Base-by-base conservation (phyloP, 768 basidiomycete genomes). In the Podaxis sp. region DNA sequence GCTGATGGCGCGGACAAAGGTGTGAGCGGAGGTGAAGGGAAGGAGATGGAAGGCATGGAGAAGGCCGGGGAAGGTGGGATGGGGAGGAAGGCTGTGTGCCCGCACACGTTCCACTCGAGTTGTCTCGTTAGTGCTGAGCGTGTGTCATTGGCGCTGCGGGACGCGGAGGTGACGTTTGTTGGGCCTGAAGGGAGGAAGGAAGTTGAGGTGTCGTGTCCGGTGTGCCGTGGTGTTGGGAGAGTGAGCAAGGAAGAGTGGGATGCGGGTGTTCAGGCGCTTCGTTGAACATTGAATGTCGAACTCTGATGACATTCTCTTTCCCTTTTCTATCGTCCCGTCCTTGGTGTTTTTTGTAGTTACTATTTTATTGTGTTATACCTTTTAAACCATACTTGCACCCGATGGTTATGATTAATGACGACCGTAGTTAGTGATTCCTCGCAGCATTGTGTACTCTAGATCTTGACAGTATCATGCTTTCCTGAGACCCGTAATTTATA, bases 121-220 rank as follows among this genome's bases (percentile, higher is more conserved):
- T 93, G 92, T 73, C 69, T 93, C 44, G 90, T 93, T 71, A 74
- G 86, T 81, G 64, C 90, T 77, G 79, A 85, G 85, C 64, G 81
- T 65, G 76, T 87, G 79, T 83, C 87, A 12, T 78, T 87, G 79
- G 83, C 88, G 7, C 78, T 87, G n/a, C 83, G 82, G 75, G 88
- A 87, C 24, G 81, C 77, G 12, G 80, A 83, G 58, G 79, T 76
- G 38, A 73, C 71, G 59, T 72, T 77, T 51, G 68, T 71, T 1
- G 77, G 76, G 24, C 57, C 61, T 24, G 68, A 68, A 64, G 73
- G 72, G 28, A 26, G 33, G 26, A 72, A 71, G 13, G 72, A 74
- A 63, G 84, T 91, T 0, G 85, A 89, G 70, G 88, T 92, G n/a
- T 83, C 84, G 17, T 93, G 92, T 72, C 87, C 89, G 1, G 82